phyloP scores from a whole-genome alignment of 2,329 filamentous ascomycete species.

The Fusarium miscanthi region DNA sequence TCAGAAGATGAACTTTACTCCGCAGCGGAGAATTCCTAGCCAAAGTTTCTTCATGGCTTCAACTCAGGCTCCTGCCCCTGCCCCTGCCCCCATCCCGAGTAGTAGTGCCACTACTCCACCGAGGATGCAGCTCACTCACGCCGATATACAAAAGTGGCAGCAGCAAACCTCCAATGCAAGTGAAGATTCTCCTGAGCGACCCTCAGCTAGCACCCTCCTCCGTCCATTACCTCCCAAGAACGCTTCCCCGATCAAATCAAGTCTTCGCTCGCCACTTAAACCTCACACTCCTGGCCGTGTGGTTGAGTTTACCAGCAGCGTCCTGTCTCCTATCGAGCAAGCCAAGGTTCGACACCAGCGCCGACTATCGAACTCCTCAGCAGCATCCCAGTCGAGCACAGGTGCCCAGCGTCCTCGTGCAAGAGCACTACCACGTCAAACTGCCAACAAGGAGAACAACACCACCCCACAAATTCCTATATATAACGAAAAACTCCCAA shows the following conservation, averaged over 20 bases:
- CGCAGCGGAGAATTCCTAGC: constrained; percentile 51
- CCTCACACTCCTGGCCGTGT: constrained; percentile 68
- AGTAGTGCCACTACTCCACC: constrained; percentile 49
- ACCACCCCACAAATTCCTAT: constrained; percentile 42
- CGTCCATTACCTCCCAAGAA: constrained; percentile 62
- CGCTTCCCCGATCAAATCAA: constrained; percentile 68
- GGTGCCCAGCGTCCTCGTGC: constrained; percentile 22
- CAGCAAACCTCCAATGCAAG: constrained; percentile 53
- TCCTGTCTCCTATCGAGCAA: constrained; percentile 59
- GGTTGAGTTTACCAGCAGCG: constrained; percentile 67
- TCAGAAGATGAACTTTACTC: constrained; percentile 63
- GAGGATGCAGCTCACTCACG: constrained; percentile 55
- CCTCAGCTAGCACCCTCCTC: constrained; percentile 54
- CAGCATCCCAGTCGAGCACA: constrained; percentile 25
- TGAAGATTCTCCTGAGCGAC: constrained; percentile 50
- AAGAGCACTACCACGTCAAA: constrained; percentile 20
- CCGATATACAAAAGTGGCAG: constrained; percentile 57
- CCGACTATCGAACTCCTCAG: constrained; percentile 43
- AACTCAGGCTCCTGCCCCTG: constrained; percentile 5
- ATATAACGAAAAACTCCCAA: constrained; percentile 44
- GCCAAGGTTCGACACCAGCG: constrained; percentile 49
- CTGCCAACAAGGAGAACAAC: constrained; percentile 51
- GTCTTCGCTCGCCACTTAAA: constrained; percentile 67
- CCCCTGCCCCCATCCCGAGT: constrained; percentile 27
- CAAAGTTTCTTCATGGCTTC: constrained; percentile 55